Percentiles rank a stretch among this genome's conserved stretches.
Evolutionary conservation across 306 rosid genomes (phyloP).

Genomic region (Lupinus albus): DNA sequence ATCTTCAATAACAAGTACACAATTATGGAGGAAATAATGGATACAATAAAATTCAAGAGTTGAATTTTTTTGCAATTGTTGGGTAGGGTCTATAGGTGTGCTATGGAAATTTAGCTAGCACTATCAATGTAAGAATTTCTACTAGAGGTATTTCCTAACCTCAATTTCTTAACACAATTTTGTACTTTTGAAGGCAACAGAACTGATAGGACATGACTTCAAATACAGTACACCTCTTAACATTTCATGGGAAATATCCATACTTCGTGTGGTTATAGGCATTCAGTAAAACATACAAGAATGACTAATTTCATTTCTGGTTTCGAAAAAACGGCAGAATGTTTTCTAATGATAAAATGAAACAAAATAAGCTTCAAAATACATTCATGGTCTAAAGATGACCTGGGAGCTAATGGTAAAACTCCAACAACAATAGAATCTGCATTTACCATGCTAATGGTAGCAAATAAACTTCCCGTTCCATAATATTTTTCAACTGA

Average conservation of each 20-base stretch:
- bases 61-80: no score
- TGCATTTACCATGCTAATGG: neutral
- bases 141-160: no score
- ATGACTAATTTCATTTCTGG: slow-evolving; percentile 7
- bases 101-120: no score
- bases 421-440: slow-evolving; percentile 12
- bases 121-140: no score
- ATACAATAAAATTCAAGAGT: no score
- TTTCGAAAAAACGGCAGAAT: slow-evolving; percentile 36
- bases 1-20: no score
- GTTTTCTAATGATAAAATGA: slow-evolving; percentile 6
- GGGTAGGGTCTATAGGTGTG: no score
- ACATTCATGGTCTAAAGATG: slow-evolving; percentile 24
- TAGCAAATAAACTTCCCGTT: slow-evolving; percentile 25
- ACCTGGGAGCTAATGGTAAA: slow-evolving; percentile 24
- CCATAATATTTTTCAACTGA: slow-evolving; percentile 45
- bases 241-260: slow-evolving; percentile 16
- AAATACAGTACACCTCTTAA: neutral
- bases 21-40: no score
- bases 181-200: no score
- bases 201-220: no score
- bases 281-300: slow-evolving; percentile 27
- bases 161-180: no score
- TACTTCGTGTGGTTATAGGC: neutral
- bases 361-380: slow-evolving; percentile 1